These are phyloP conservation scores for Pseudopediastrum boryanum DNA, from an alignment of 139 green algal species.

Conservation along the genomic window DNA sequence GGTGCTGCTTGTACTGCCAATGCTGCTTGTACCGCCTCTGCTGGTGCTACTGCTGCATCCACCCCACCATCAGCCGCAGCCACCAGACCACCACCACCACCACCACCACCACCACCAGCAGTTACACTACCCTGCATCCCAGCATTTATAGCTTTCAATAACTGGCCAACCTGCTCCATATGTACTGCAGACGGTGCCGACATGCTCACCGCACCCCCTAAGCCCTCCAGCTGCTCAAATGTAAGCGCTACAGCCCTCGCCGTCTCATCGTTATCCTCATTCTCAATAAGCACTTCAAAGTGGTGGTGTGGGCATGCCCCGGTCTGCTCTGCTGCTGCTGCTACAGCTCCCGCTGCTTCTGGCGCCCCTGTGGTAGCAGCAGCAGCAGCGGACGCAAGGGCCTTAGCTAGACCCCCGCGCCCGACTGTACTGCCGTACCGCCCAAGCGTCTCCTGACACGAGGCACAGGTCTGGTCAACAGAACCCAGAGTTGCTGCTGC, in stretches of 20 bases:
- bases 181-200: no score
- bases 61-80: neutral
- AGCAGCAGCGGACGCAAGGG: neutral
- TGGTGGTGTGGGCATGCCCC: neutral
- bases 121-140: no score
- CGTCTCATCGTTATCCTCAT: slow-evolving; percentile 23
- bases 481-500: neutral
- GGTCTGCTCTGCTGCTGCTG: neutral
- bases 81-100: neutral
- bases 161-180: no score
- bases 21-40: neutral
- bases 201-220: no score
- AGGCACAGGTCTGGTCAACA: neutral
- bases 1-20: neutral
- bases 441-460: neutral
- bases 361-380: neutral
- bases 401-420: neutral
- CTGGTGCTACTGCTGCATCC: neutral
- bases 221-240: slow-evolving; percentile 14
- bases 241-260: slow-evolving; percentile 28
- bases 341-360: slow-evolving; percentile 1
- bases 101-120: no score
- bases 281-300: slow-evolving; percentile 32
- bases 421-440: neutral
- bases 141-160: no score